Conservation (phyloP, 2,329 filamentous ascomycete genomes). For the Exophiala alcalophila region DNA sequence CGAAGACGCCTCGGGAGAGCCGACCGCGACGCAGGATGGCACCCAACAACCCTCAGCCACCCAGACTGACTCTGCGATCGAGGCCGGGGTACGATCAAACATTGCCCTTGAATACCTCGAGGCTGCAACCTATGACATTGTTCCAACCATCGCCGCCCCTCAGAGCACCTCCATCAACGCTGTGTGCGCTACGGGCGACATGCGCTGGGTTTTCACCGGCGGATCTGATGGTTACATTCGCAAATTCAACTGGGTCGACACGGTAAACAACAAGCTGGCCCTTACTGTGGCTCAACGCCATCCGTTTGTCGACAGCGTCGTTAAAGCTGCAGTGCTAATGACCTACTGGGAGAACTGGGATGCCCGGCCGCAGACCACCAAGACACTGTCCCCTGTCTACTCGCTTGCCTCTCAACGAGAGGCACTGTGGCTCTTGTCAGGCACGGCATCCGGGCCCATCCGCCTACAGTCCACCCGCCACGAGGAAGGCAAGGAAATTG, state of each 20-base stretch:
- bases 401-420: slow-evolving; percentile 87
- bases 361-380: slow-evolving; percentile 40
- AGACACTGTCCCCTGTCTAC: slow-evolving; percentile 72
- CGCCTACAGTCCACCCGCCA: slow-evolving; percentile 91
- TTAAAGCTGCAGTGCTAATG: slow-evolving; percentile 89
- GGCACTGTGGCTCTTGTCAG: slow-evolving; percentile 86
- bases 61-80: slow-evolving; percentile 26
- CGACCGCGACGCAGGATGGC: slow-evolving; percentile 37
- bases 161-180: slow-evolving; percentile 95
- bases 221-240: slow-evolving; percentile 93
- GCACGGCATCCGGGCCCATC: slow-evolving; percentile 85
- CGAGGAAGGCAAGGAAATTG: slow-evolving; percentile 88
- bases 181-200: slow-evolving; percentile 84
- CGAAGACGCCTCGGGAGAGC: slow-evolving; percentile 41
- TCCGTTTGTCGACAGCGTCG: slow-evolving; percentile 95
- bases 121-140: slow-evolving; percentile 84
- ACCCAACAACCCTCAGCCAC: slow-evolving; percentile 36
- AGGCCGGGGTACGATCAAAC: slow-evolving; percentile 38
- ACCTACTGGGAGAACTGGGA: slow-evolving; percentile 99
- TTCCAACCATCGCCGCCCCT: slow-evolving; percentile 93
- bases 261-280: slow-evolving; percentile 89
- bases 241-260: slow-evolving; percentile 93
- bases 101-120: slow-evolving; percentile 76
- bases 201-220: slow-evolving; percentile 91
- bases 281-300: slow-evolving; percentile 93